Evolutionary conservation across 1,139 yeast genomes (phyloP), one percentile per base, ranked within the genome.

Genomic region (Pichia sp.): DNA sequence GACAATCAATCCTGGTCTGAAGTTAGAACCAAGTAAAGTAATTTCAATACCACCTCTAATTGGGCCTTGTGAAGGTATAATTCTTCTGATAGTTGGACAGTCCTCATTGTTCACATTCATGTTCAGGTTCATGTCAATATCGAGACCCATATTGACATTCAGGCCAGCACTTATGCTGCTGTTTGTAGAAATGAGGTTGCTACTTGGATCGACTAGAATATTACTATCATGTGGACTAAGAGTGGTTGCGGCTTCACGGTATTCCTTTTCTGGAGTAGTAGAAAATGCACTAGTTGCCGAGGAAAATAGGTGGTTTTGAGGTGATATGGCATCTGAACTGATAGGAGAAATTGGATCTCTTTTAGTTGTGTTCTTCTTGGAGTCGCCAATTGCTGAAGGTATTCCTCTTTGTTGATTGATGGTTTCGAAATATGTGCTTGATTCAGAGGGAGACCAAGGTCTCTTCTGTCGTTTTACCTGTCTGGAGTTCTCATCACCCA

Each of bases 61-160:
- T 8, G 97, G 95, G 1, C 99, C 99, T 69, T 88, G 95, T 0
- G 95, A 86, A 0, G 99, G 99, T 56, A 93, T 90, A 13, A 93
- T 87, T 59, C 96, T 78, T 68, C 89, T 92, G 57, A 90, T 85
- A 0, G 79, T 72, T 1, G 93, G 92, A 26, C 31, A 8, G 15
- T 53, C 55, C 15, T 16, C n/a, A n/a, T 11, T 29, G 8, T 45
- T 40, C 16, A 43, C 40, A 1, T 23, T 34, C 23, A 26, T 44
- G 26, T 23, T 19, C 2, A 36, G 19, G 36, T 32, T 51, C 49
- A 45, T 41, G 19, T 43, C 36, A 7, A 42, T 31, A 43, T 32
- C 36, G 4, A 36, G 5, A 45, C 26, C 49, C 26, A 41, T n/a
- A 16, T 47, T 46, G 10, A 30, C 45, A 36, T 54, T 34, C 51